phyloP scores from a whole-genome alignment of 176 grass and related monocot genomes.

The Chloris gayana region DNA sequence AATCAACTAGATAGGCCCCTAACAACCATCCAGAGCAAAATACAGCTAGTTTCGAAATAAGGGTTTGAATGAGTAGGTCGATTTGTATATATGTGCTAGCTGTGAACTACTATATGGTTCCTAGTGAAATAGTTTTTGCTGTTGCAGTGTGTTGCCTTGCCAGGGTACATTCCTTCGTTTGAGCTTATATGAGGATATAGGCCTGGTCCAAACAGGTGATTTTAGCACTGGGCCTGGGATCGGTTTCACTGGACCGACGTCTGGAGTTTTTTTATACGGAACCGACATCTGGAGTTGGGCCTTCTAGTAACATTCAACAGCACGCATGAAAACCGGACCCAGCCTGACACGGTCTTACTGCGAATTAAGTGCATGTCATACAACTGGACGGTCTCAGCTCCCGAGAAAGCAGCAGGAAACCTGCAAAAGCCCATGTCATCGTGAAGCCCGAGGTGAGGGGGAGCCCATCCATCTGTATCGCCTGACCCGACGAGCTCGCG shows the following conservation, averaged over 20 bases:
- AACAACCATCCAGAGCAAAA: neutral
- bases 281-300: neutral
- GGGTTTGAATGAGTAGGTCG: slow-evolving; percentile 22
- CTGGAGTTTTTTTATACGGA: too few species aligned
- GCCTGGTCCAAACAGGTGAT: neutral
- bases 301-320: neutral
- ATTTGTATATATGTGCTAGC: slow-evolving; percentile 40
- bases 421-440: slow-evolving; percentile 41
- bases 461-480: neutral
- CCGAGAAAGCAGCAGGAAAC: slow-evolving; percentile 27
- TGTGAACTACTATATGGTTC: neutral
- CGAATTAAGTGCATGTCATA: neutral
- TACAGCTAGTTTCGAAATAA: neutral
- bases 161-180: neutral
- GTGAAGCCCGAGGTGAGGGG: slow-evolving; percentile 37
- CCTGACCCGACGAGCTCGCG: slow-evolving; percentile 1
- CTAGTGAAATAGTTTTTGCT: neutral
- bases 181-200: neutral
- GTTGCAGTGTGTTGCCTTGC: too few species aligned
- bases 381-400: slow-evolving; percentile 6
- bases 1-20: neutral
- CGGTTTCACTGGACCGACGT: neutral
- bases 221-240: neutral
- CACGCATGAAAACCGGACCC: neutral
- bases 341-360: neutral